A percentile compares a stretch with the other conserved stretches of the same genome.
These are phyloP conservation scores for Sungouiozyma ichnusensis DNA, from an alignment of 805 yeast genomes.

Conservation along the genomic window DNA sequence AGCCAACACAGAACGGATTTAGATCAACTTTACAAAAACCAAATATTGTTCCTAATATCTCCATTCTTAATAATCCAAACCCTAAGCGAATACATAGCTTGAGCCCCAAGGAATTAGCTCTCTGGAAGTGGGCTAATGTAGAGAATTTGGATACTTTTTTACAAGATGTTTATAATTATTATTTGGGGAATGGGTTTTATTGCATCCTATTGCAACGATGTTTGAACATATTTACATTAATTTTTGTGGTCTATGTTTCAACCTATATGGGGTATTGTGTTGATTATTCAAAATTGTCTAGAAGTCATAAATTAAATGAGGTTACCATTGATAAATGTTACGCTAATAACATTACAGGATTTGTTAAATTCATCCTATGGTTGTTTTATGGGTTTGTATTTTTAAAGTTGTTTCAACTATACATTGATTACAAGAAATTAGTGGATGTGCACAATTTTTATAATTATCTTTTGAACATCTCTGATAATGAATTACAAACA, in stretches of 20 bases:
- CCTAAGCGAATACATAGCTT: conserved; percentile 31
- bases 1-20: background rate
- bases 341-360: conserved; percentile 34
- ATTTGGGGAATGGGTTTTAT: conserved; percentile 71
- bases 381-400: conserved; percentile 45
- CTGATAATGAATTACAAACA: conserved; percentile 80
- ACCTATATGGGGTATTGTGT: conserved; percentile 77
- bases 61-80: conserved; percentile 20
- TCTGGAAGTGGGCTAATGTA: conserved; percentile 95
- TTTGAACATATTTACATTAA: conserved; percentile 60
- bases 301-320: conserved; percentile 26
- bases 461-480: conserved; percentile 54
- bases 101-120: conserved; percentile 64
- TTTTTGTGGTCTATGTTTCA: conserved; percentile 71
- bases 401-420: conserved; percentile 43
- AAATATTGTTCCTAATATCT: conserved; percentile 16
- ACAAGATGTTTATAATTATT: conserved; percentile 73
- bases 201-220: conserved; percentile 62
- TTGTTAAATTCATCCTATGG: conserved; percentile 53
- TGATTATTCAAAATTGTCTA: conserved; percentile 43
- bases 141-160: conserved; percentile 82
- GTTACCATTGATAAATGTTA: conserved; percentile 32
- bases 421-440: conserved; percentile 55
- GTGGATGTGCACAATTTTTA: conserved; percentile 72
- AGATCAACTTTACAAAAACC: conserved; percentile 12